A percentile compares a stretch with the other conserved stretches of the same genome.
Evolutionary conservation across 2,329 filamentous ascomycete genomes (phyloP).

Genomic region (Pleomassaria siparia): DNA sequence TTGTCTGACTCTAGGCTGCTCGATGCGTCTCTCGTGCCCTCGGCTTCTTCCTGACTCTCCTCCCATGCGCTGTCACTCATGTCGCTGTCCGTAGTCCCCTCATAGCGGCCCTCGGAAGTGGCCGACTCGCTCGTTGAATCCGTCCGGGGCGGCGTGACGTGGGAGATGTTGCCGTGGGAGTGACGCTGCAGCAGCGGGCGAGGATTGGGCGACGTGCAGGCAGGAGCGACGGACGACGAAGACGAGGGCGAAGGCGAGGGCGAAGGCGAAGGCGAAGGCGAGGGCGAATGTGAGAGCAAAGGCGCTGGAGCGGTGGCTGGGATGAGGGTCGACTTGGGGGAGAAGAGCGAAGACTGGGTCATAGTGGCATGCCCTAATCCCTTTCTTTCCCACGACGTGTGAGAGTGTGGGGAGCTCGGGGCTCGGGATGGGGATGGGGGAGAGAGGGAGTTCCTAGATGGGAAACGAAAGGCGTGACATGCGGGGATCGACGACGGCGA

Average conservation of each 20-base stretch:
- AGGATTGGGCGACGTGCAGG: slow-evolving; percentile 6
- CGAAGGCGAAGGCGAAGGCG: no score
- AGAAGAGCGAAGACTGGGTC: slow-evolving; percentile 27
- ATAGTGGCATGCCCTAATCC: slow-evolving; percentile 32
- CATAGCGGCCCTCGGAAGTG: slow-evolving; percentile 11
- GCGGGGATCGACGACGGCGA: slow-evolving; percentile 14
- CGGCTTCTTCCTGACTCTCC: slow-evolving; percentile 9
- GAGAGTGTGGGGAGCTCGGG: slow-evolving; percentile 18
- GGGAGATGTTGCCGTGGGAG: slow-evolving; percentile 18
- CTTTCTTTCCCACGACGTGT: slow-evolving; percentile 18
- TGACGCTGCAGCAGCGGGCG: slow-evolving; percentile 34
- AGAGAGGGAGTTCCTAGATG: slow-evolving; percentile 11
- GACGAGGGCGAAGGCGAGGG: no score
- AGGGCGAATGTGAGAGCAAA: no score
- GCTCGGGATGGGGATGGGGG: slow-evolving; percentile 14
- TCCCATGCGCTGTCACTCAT: slow-evolving; percentile 14
- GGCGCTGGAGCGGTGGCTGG: slow-evolving; percentile 10
- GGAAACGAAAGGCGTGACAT: slow-evolving; percentile 1
- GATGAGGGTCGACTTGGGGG: slow-evolving; percentile 19
- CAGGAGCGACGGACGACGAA: slow-evolving; percentile 10
- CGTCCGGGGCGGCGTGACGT: slow-evolving; percentile 2
- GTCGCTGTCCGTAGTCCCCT: slow-evolving; percentile 23
- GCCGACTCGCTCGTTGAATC: slow-evolving; percentile 5
- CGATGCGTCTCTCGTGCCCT: slow-evolving; percentile 5
- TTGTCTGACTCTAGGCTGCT: slow-evolving; percentile 15